Evolutionary conservation across 768 basidiomycete genomes (phyloP).

Genomic region (Goffeauzyma gilvescens): DNA sequence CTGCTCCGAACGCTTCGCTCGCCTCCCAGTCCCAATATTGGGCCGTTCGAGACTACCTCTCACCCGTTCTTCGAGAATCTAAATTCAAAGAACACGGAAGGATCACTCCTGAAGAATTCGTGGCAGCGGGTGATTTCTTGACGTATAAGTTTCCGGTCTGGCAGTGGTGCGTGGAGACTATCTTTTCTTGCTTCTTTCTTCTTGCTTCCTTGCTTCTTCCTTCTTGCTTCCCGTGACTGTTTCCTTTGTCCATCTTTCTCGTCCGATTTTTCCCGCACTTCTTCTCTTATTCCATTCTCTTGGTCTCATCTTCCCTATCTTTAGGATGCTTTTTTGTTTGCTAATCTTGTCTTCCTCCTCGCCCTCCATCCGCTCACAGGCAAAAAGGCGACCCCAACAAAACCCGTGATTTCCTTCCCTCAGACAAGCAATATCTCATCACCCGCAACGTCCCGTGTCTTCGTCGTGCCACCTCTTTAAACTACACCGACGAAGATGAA

Average conservation of each 20-base stretch:
- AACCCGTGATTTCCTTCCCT: constrained; percentile 76
- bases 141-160: constrained; percentile 97
- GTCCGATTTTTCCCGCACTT: not conserved
- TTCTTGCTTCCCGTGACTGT: too few relatives aligned
- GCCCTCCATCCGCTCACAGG: constrained; percentile 37
- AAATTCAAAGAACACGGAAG: constrained; percentile 98
- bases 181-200: not conserved
- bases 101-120: constrained; percentile 95
- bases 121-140: constrained; percentile 91
- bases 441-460: constrained; percentile 93
- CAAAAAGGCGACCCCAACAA: constrained; percentile 77
- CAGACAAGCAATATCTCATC: constrained; percentile 89
- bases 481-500: constrained; percentile 89
- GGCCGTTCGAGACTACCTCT: constrained; percentile 83
- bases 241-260: not conserved
- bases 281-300: too few relatives aligned
- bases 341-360: not conserved
- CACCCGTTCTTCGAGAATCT: constrained; percentile 65
- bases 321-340: too few relatives aligned
- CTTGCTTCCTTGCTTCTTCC: too few relatives aligned
- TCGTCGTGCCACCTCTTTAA: constrained; percentile 72
- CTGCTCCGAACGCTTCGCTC: not conserved
- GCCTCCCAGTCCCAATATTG: constrained; percentile 88
- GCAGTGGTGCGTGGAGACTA: constrained; percentile 51
- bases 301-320: too few relatives aligned